Base-by-base conservation (phyloP, 1,139 yeast genomes). In the Hansenula anomala region DNA sequence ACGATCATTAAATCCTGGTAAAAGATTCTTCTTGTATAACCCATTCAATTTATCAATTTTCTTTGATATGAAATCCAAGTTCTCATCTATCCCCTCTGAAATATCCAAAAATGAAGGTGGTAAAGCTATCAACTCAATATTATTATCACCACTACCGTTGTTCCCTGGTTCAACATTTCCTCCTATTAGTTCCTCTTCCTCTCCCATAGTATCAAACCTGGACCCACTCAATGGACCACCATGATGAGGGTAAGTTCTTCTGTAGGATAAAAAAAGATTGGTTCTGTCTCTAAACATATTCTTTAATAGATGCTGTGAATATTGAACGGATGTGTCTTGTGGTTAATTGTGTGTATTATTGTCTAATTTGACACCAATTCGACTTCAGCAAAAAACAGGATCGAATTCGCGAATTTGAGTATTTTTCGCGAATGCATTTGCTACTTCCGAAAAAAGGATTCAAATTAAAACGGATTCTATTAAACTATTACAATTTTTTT, bases 1-100 rank as follows among this genome's bases (percentile, higher is more conserved):
- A 46, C 86, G 73, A 57, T 90, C 97, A 47, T 75, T 80, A 55
- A 89, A 86, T 30, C 92, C 92, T 3, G 96, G 96, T 35, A 92
- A 73, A 23, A 92, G 71, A 49, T 90, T 84, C 60, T 82, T 84
- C 58, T 85, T 82, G 59, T 94, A 94, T 36, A 88, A 60, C 27
- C 74, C 71, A 40, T 79, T 81, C 51, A 92, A 68, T 43, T 72
- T 75, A 35, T 48, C 61, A 45, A 44, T 69, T 67, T 46, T 81
- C 72, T 52, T 79, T 65, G 30, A 54, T 48, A 41, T 73, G 71
- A 39, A 84, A 71, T 17, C 59, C 32, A 90, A 61, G 42, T 75
- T 65, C 25, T 68, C 75, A 56, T 89, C 95, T 10, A 92, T 75
- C 42, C 83, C 88, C 35, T 73, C 71, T 7, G 89, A 75, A 22